A percentile compares a stretch with the other conserved stretches of the same genome.
phyloP scores from a whole-genome alignment of 805 yeast genomes.

The Yarrowia osloensis region DNA sequence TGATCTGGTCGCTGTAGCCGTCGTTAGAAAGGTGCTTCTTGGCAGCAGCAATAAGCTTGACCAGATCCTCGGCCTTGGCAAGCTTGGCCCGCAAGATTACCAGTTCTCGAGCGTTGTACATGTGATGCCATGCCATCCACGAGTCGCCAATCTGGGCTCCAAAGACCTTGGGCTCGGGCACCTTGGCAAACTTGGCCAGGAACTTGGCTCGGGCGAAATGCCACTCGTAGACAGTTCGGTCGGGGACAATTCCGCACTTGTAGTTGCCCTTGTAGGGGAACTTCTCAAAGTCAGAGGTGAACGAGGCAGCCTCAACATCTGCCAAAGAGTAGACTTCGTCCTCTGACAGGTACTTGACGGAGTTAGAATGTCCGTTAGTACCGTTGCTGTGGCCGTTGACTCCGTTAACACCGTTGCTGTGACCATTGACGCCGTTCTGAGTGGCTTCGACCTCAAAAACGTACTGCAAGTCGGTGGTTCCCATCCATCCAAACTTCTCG shows the following conservation, averaged over 20 bases:
- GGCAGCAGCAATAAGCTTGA: slow-evolving; percentile 42
- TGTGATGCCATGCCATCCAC: slow-evolving; percentile 41
- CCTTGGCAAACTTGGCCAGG: slow-evolving; percentile 33
- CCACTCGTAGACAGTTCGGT: slow-evolving; percentile 32
- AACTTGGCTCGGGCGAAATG: slow-evolving; percentile 36
- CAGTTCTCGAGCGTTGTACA: slow-evolving; percentile 35
- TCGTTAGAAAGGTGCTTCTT: slow-evolving; percentile 36
- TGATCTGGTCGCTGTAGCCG: slow-evolving; percentile 1
- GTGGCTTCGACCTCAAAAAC: not conserved
- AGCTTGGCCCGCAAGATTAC: slow-evolving; percentile 35
- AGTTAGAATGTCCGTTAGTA: not conserved
- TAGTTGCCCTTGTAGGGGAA: slow-evolving; percentile 32
- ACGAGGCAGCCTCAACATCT: not conserved
- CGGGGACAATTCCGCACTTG: slow-evolving; percentile 36
- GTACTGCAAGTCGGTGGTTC: slow-evolving; percentile 33
- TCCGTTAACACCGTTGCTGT: not conserved
- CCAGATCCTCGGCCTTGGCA: slow-evolving; percentile 26
- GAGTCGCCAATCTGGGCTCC: slow-evolving; percentile 36
- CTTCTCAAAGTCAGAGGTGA: not conserved
- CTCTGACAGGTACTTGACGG: slow-evolving; percentile 2
- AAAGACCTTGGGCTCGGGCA: slow-evolving; percentile 34
- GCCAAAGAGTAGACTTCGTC: not conserved
- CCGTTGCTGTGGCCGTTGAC: not conserved
- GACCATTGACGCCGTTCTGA: not conserved
- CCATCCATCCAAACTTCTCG: slow-evolving; percentile 53